phyloP scores from a whole-genome alignment of 768 basidiomycete genomes.

The Amanita pallidorosea region DNA sequence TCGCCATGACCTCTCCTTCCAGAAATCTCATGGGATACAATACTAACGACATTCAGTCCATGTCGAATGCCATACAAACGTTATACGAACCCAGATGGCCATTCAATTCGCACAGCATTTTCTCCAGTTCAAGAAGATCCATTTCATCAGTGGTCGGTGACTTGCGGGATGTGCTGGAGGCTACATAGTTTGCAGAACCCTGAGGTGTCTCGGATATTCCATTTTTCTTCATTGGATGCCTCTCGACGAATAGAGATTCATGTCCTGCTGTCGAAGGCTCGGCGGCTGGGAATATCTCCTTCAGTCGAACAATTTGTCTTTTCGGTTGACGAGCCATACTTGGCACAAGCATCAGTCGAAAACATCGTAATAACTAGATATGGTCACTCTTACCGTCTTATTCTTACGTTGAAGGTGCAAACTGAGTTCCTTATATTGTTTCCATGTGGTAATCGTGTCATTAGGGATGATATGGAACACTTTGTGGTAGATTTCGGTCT shows the following conservation, averaged over 20 bases:
- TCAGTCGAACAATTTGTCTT: conserved; percentile 40
- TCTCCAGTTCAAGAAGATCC: conserved; percentile 89
- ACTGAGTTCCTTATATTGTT: conserved; percentile 83
- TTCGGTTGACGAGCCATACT: conserved; percentile 27
- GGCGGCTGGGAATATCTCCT: conserved; percentile 20
- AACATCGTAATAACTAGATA: conserved; percentile 4
- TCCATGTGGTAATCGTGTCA: conserved; percentile 90
- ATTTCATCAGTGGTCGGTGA: conserved; percentile 58
- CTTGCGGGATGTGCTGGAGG: conserved; percentile 16
- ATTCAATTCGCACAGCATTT: conserved; percentile 57
- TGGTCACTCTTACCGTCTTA: conserved; percentile 44
- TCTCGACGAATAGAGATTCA: conserved; percentile 16
- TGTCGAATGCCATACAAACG: background rate
- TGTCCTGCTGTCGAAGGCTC: conserved; percentile 16
- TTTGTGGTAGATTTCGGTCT: conserved; percentile 95
- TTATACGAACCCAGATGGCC: conserved; percentile 72
- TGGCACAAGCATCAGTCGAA: conserved; percentile 23
- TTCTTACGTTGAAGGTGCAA: conserved; percentile 64
- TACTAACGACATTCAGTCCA: conserved; percentile 34
- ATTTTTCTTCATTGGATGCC: conserved; percentile 17
- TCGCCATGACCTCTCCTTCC: conserved; percentile 85
- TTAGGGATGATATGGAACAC: conserved; percentile 94
- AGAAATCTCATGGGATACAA: conserved; percentile 78
- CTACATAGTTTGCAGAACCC: background rate
- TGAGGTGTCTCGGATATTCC: conserved; percentile 13